Base-by-base conservation (phyloP, 164 flowering plant species). In the Vitis rupestris region DNA sequence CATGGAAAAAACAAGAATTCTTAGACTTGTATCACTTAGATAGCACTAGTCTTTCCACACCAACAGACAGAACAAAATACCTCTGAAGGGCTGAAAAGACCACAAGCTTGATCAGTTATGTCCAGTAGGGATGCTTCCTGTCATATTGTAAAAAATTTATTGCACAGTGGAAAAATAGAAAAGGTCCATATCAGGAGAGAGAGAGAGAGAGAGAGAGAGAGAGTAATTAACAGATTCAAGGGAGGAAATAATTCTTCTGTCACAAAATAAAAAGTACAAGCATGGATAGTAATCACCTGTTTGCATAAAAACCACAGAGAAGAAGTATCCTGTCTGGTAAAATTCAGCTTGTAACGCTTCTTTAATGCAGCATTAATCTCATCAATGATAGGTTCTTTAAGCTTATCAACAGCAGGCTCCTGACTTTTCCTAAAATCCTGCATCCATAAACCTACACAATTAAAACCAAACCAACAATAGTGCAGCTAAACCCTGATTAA, bases 281-380 rank as follows among this genome's bases (percentile, higher is more conserved):
- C 14, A 55, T 3, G 29, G 13, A 44, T 15, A 48, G 9, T 44
- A 62, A 16, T 50, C 31, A 87, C 98, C 97, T 94, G 97, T 77
- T 92, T 94, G 82, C 98, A 94, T 3, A 94, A 73, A 79, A 90
- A 90, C 98, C 98, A 94, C 49, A 94, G 89, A 64, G 91, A 84
- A 59, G 92, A 75, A 54, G 75, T 75, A 78, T 88, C 92, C 68
- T 86, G 83, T 74, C 80, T 75, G 10, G 91, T 88, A 67, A 94
- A 88, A 74, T 90, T 90, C 64, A 94, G 76, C 59, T 73, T 82
- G 75, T 86, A 89, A 19, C 89, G 92, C 49, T 10, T 65, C 16
- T 52, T 69, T 67, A 94, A 62, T 59, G 86, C 80, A 70, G 82
- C 61, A 6, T 89, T 73, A 57, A 94, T 78, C 70, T 94, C 93